Evolutionary conservation across 306 rosid genomes (phyloP).

Genomic region (Abrus pulchellus): DNA sequence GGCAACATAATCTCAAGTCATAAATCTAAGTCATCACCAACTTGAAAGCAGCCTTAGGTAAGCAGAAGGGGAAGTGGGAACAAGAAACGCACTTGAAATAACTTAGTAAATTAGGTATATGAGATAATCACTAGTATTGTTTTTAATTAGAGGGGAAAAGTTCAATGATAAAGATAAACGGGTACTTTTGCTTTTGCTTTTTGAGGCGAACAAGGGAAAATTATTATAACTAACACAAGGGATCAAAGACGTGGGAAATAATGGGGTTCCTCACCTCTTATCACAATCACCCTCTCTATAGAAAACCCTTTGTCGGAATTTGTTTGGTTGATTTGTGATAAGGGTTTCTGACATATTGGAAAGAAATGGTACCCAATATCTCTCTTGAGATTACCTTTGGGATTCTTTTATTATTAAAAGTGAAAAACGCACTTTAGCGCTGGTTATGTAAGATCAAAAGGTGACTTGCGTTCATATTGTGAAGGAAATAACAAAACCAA

Average conservation of each 20-base stretch:
- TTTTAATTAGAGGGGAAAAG: constrained; percentile 29
- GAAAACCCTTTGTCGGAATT: constrained; percentile 28
- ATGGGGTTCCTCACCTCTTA: constrained; percentile 29
- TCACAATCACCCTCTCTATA: constrained; percentile 10
- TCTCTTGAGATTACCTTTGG: constrained; percentile 44
- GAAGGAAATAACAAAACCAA: constrained; percentile 27
- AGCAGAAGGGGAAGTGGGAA: constrained; percentile 50
- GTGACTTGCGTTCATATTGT: constrained; percentile 46
- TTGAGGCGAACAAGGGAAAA: constrained; percentile 30
- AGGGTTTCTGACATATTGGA: constrained; percentile 35
- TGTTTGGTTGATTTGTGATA: constrained; percentile 55
- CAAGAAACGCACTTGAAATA: constrained; percentile 49
- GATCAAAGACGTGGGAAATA: constrained; percentile 40
- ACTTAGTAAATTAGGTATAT: constrained; percentile 4
- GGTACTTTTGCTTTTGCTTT: constrained; percentile 48
- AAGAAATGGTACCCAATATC: constrained; percentile 41
- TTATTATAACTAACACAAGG: not conserved
- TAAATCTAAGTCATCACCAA: constrained; percentile 50
- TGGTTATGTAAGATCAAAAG: constrained; percentile 49
- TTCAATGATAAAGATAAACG: constrained; percentile 45
- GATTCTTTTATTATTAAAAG: constrained; percentile 40
- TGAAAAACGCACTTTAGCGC: constrained; percentile 45
- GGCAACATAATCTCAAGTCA: constrained; percentile 60
- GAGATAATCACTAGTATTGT: constrained; percentile 54
- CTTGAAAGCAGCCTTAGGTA: constrained; percentile 49